Percentiles rank a stretch among this genome's conserved stretches.
Evolutionary conservation across 208 protist genomes (phyloP).

Genomic region (Acanthamoeba royreba): DNA sequence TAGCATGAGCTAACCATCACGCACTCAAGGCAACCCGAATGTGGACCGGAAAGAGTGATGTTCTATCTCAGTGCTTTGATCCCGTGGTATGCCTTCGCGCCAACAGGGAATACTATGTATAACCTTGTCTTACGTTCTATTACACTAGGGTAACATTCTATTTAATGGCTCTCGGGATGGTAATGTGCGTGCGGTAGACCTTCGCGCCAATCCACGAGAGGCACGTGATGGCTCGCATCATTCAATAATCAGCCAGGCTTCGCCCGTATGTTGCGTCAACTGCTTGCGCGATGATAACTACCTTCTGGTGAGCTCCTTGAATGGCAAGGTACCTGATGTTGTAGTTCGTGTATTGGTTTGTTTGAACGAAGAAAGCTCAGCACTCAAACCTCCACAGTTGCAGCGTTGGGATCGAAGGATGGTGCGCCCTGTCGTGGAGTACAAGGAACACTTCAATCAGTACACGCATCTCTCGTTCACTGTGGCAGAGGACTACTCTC

Average conservation of each 20-base stretch:
- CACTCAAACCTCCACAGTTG: not conserved
- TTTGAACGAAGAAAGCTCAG: not conserved
- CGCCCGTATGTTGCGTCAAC: constrained; percentile 11
- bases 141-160: not conserved
- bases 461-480: constrained; percentile 26
- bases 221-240: not conserved
- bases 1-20: not conserved
- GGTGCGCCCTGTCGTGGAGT: not conserved
- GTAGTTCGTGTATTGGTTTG: not conserved
- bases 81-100: not conserved
- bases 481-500: not conserved
- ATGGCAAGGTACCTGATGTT: not conserved
- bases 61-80: constrained; percentile 9
- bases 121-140: not conserved
- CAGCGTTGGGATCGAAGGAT: not conserved
- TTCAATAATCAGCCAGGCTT: not conserved
- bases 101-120: too few relatives aligned
- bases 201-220: not conserved
- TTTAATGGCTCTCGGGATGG: constrained; percentile 24
- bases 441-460: not conserved
- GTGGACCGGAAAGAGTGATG: not conserved
- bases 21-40: not conserved
- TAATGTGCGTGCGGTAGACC: not conserved
- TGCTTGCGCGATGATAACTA: constrained; percentile 2
- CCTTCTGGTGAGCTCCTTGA: not conserved